phyloP scores from a whole-genome alignment of 345 rosid genomes.

The Cardiospermum halicacabum region DNA sequence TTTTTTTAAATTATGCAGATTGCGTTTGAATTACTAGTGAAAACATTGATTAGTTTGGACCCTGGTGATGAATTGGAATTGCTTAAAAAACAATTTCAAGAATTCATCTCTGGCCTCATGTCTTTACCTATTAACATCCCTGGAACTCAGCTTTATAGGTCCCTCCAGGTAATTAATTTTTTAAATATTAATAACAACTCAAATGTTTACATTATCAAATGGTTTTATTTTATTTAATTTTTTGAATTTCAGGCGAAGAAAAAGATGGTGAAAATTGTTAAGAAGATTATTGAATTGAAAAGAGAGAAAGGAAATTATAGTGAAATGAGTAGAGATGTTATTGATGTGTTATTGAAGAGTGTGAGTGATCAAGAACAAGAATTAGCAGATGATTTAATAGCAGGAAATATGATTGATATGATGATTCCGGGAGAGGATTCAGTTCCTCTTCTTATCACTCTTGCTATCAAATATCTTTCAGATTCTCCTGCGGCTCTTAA shows the following conservation, averaged over 20 bases:
- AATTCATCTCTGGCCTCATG: conserved; percentile 86
- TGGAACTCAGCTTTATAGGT: conserved; percentile 81
- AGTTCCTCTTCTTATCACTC: conserved; percentile 89
- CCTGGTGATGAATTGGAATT: conserved; percentile 68
- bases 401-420: conserved; percentile 91
- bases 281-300: conserved; percentile 44
- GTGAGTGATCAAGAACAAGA: conserved; percentile 34
- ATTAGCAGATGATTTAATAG: conserved; percentile 67
- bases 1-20: no score
- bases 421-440: conserved; percentile 99
- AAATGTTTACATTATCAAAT: no score
- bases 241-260: conserved; percentile 65
- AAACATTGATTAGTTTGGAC: conserved; percentile 87
- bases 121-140: conserved; percentile 83
- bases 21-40: conserved; percentile 84
- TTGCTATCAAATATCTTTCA: conserved; percentile 79
- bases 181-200: no score
- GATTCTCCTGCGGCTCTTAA: conserved; percentile 74
- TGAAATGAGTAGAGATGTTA: conserved; percentile 56
- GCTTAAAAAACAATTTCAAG: conserved; percentile 69
- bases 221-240: no score
- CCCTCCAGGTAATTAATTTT: conserved; percentile 58
- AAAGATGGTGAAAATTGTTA: conserved; percentile 69
- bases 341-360: conserved; percentile 69
- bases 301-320: conserved; percentile 27